Base-by-base conservation (phyloP, 2,329 filamentous ascomycete species). In the Clarireedia monteithiana region DNA sequence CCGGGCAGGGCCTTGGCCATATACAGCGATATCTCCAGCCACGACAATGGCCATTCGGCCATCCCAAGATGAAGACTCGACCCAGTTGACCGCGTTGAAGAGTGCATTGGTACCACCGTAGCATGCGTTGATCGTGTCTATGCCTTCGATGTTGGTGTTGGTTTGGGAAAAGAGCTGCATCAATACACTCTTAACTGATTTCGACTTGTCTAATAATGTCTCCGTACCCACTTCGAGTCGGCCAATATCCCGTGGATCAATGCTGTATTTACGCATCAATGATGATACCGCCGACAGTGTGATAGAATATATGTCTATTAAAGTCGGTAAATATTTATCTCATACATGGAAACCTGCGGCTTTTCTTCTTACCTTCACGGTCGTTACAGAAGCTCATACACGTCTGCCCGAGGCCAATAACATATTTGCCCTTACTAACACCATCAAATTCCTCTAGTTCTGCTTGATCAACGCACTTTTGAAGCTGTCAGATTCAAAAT, bases 331-430 rank as follows among this genome's bases (percentile, higher is more conserved):
- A 20, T 20, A 20, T 20, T 20, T 2, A 20, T 20, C 20, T 20
- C 2, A 20, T 20, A 20, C 20, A 20, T 20, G 20, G 20, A 20
- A 20, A 20, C 20, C 20, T 20, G 20, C 4, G 12, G 24, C 1
- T 38, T 27, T 7, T 24, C 14, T 38, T 72, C 14, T 38, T 72
- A 91, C 88, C 88, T 77, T 94, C 89, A 70, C 88, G 84, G 70
- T 94, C 89, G 74, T 92, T 89, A 72, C 89, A 92, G 76, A 92
- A 94, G 78, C 84, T 85, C 89, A 94, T 94, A 76, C 88, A 89
- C 70, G 87, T 91, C 81, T 92, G 89, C 68, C 89, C 89, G 55
- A 94, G 84, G 72, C 89, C 89, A 75, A 94, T 91, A 68, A 89
- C 94, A 80, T 94, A 94, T 76, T 94, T 94, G 64, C 89, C 89